Base-by-base conservation (phyloP, 2,329 filamentous ascomycete species). In the Sclerotinia subarctica region DNA sequence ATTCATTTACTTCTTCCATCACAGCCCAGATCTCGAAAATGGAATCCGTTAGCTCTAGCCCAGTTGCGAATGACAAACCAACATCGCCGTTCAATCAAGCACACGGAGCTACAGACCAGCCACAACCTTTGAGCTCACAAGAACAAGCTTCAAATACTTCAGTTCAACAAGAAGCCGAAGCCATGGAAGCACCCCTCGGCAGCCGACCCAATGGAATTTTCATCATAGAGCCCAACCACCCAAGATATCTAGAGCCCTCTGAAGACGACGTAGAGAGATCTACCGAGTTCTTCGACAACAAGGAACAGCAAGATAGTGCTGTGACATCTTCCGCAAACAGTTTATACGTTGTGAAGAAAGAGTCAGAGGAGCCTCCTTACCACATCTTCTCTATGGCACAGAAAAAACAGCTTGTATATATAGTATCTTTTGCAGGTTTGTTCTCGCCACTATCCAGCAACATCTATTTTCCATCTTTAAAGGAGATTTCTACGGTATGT, bases 391-490 rank as follows among this genome's bases (percentile, higher is more conserved):
- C 52, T n/a, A 38, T 46, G 21, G 35, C 52, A 47, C 49, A 81
- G 70, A 85, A 83, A 72, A 76, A 78, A 66, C 72, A 80, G 70
- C 80, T 85, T 51, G 80, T 84, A 38, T 76, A 80, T 73, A 81
- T 82, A 53, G 70, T 71, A n/a, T 66, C 70, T 8, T 42, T 70
- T 35, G 69, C 69, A 19, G 71, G 64, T 10, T 67, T 73, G 51
- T 58, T 72, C 17, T 72, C 70, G 11, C 72, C 72, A n/a, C 44
- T 72, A 26, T 71, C 70, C 17, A 67, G 62, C 7, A 71, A 67
- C 17, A 73, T 73, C 11, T 73, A 73, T 59, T 72, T 71, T 42
- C 72, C 72, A 46, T 57, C 70, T n/a, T 29, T 66, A 19, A 57
- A 57, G 29, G 47, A 64, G 26, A 57, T 64, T 57, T 64, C 62